Percentiles rank a stretch among this genome's conserved stretches.
phyloP scores from a whole-genome alignment of 768 basidiomycete genomes.

The Termitomyces heimii region DNA sequence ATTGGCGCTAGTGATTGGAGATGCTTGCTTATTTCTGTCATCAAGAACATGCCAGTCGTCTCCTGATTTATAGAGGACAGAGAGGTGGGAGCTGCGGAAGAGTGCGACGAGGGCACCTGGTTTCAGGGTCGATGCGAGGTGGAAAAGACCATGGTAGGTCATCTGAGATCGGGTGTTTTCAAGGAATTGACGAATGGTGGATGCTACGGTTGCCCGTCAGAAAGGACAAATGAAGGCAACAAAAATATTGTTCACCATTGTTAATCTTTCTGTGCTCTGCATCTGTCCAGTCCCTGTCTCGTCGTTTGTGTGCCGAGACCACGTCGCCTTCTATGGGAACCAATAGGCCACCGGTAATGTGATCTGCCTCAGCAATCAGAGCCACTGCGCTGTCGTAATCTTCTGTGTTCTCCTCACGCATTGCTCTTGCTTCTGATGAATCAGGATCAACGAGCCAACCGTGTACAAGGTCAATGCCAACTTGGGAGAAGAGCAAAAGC shows the following conservation, averaged over 20 bases:
- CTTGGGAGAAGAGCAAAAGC: conserved; percentile 80
- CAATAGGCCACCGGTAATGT: conserved; percentile 58
- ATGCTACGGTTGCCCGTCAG: conserved; percentile 35
- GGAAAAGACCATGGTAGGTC: conserved; percentile 84
- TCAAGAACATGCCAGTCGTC: conserved; percentile 8
- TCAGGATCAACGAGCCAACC: conserved; percentile 84
- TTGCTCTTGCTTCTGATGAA: conserved; percentile 48
- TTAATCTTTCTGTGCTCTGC: conserved; percentile 60
- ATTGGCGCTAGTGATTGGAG: neutral
- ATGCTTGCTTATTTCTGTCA: neutral
- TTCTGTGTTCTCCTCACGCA: conserved; percentile 35
- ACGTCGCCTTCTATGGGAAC: conserved; percentile 33
- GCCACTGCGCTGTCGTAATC: conserved; percentile 76
- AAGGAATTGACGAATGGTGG: conserved; percentile 63
- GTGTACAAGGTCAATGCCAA: conserved; percentile 76
- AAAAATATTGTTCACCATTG: conserved; percentile 45
- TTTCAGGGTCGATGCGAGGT: conserved; percentile 60
- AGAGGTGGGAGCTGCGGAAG: conserved; percentile 87
- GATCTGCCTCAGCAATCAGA: conserved; percentile 75
- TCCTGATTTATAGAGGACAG: conserved; percentile 68
- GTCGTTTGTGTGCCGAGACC: conserved; percentile 12
- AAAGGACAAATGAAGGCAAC: neutral
- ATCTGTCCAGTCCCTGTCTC: conserved; percentile 31
- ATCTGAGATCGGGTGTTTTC: conserved; percentile 72
- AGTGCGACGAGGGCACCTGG: conserved; percentile 64